These are phyloP conservation scores for Phytophthora parvispora DNA, from an alignment of 352 stramenopile genomes.

Conservation along the genomic window DNA sequence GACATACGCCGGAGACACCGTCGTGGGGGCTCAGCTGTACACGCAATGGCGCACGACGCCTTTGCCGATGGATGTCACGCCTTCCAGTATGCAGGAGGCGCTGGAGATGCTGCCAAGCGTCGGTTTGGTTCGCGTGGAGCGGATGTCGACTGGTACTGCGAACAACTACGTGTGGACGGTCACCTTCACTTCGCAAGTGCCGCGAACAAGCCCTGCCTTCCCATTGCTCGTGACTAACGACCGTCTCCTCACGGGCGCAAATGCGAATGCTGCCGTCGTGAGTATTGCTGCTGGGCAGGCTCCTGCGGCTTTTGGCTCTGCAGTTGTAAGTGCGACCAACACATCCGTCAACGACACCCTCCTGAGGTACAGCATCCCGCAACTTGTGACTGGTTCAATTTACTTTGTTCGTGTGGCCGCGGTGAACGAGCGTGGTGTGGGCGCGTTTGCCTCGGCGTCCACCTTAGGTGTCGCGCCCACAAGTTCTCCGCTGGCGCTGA, in stretches of 20 bases:
- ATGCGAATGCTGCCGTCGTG: conserved; percentile 38
- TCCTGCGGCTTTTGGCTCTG: conserved; percentile 49
- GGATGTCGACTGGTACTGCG: conserved; percentile 58
- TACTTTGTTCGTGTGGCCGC: conserved; percentile 90
- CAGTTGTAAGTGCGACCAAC: conserved; percentile 27
- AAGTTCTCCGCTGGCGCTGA: conserved; percentile 55
- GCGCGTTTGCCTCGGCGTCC: conserved; percentile 53
- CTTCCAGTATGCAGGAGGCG: conserved; percentile 70
- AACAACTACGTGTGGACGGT: conserved; percentile 92
- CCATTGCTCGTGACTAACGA: conserved; percentile 70
- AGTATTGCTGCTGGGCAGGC: conserved; percentile 33
- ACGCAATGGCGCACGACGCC: conserved; percentile 73
- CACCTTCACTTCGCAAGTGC: conserved; percentile 86
- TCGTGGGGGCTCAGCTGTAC: conserved; percentile 40
- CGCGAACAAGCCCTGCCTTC: conserved; percentile 29
- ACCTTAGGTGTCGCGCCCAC: conserved; percentile 47
- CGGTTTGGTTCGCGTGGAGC: conserved; percentile 91
- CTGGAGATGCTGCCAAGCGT: conserved; percentile 92
- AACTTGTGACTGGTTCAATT: conserved; percentile 53
- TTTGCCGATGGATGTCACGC: conserved; percentile 66
- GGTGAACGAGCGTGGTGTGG: conserved; percentile 84
- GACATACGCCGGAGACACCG: conserved; percentile 63
- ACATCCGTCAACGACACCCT: conserved; percentile 5
- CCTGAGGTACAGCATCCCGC: conserved; percentile 66
- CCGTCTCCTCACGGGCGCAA: conserved; percentile 27